Evolutionary conservation across 2,329 filamentous ascomycete species (phyloP).

Genomic region (Penicillium olsonii): DNA sequence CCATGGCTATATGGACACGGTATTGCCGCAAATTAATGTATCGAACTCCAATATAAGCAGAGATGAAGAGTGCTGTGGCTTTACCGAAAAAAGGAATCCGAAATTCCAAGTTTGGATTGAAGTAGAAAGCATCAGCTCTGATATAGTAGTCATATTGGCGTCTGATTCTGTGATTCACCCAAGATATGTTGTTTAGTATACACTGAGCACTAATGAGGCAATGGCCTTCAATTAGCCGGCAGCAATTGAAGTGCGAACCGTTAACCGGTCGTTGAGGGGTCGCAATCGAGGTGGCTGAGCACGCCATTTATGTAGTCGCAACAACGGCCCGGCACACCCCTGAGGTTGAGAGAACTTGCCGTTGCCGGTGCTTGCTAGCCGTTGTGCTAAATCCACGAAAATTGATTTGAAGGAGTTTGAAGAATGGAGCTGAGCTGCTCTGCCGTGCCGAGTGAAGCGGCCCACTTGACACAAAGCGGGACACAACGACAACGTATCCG

Average conservation of each 20-base stretch:
- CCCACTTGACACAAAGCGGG: background rate
- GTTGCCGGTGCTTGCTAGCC: background rate
- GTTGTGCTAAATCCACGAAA: background rate
- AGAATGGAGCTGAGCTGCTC: background rate
- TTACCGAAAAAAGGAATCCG: background rate
- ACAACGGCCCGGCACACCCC: background rate
- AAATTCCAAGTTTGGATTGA: no score
- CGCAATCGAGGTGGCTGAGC: background rate
- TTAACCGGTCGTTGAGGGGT: background rate
- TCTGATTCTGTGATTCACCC: no score
- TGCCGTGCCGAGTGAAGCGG: background rate
- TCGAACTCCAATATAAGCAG: no score
- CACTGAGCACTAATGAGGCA: no score
- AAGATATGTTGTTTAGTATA: no score
- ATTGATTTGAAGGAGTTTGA: background rate
- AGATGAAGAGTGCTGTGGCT: background rate
- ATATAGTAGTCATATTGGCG: no score
- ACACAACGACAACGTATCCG: background rate
- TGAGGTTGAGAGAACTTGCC: background rate
- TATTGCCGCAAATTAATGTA: no score
- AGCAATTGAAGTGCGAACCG: background rate
- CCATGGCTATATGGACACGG: background rate
- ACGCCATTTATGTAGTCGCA: background rate
- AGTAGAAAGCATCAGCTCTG: no score
- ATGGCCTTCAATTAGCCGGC: background rate